Evolutionary conservation across 1,139 yeast species (phyloP).

Genomic region (Lodderomyces metapsilosis): DNA sequence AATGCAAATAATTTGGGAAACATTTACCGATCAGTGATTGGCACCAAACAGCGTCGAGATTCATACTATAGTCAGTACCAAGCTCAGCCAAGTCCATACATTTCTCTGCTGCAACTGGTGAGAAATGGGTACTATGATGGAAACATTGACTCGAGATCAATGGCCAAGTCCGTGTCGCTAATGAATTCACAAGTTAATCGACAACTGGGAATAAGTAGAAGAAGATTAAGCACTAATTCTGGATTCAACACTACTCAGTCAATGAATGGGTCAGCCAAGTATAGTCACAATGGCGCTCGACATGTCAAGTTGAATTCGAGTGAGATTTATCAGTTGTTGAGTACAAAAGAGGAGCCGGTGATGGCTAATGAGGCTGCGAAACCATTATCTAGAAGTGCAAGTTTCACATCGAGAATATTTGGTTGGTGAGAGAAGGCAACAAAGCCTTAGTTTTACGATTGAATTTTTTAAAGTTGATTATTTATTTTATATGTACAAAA

Average conservation of each 20-base stretch:
- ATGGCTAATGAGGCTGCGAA: background rate
- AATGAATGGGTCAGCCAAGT: background rate
- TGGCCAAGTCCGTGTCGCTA: constrained; percentile 17
- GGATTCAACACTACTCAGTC: background rate
- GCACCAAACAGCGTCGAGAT: constrained; percentile 3
- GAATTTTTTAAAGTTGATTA: no score
- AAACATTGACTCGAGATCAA: constrained; percentile 18
- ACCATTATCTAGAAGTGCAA: constrained; percentile 8
- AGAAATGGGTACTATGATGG: background rate
- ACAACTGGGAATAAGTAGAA: constrained; percentile 9
- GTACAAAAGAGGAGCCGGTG: constrained; percentile 13
- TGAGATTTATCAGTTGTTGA: constrained; percentile 25
- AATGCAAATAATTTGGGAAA: constrained; percentile 14
- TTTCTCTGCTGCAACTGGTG: background rate
- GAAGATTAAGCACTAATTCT: constrained; percentile 8
- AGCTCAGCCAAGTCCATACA: background rate
- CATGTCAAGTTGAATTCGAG: constrained; percentile 19
- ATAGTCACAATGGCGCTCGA: no score
- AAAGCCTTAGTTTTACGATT: no score
- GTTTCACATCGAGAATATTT: constrained; percentile 29
- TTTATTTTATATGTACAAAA: constrained; percentile 4
- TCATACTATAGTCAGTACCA: constrained; percentile 1
- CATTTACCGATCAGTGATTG: constrained; percentile 13
- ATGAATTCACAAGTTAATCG: constrained; percentile 18
- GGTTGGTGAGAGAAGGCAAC: constrained; percentile 36